Conservation (phyloP, 2,329 filamentous ascomycete genomes). For the Pseudogymnoascus sp. region DNA sequence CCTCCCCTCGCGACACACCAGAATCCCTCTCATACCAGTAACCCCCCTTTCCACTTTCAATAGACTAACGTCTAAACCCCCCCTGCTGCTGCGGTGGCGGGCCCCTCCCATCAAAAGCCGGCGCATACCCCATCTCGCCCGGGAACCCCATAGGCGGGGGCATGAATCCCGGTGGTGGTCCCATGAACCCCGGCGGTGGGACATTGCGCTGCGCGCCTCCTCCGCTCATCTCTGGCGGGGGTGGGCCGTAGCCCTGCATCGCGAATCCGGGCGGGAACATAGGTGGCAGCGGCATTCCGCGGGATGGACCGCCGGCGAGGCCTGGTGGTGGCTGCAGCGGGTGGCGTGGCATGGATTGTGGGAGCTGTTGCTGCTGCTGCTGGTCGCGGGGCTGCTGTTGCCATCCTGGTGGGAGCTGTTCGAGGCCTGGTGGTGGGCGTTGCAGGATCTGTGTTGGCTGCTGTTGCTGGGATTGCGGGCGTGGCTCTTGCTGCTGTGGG, state of each 20-base stretch:
- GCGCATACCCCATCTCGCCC: constrained; percentile 41
- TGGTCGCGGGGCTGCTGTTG: constrained; percentile 42
- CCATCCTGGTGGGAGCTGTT: constrained; percentile 50
- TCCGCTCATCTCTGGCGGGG: constrained; percentile 33
- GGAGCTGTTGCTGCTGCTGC: constrained; percentile 18
- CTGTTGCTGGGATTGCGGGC: constrained; percentile 41
- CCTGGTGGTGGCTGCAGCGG: constrained; percentile 57
- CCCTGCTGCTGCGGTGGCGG: constrained; percentile 40
- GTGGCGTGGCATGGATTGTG: constrained; percentile 32
- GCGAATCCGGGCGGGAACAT: constrained; percentile 58
- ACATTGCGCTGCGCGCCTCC: constrained; percentile 30
- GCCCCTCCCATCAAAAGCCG: constrained; percentile 47
- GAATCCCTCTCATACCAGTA: neutral
- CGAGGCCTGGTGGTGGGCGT: constrained; percentile 53
- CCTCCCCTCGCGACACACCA: neutral
- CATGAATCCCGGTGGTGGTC: constrained; percentile 42
- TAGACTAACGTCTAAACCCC: neutral
- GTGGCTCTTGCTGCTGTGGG: constrained; percentile 19
- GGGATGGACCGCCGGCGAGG: constrained; percentile 35
- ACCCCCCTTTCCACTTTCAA: no score
- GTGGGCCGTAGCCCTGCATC: constrained; percentile 38
- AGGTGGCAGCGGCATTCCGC: constrained; percentile 40
- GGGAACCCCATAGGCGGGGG: constrained; percentile 49
- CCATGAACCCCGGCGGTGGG: constrained; percentile 23
- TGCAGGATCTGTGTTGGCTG: constrained; percentile 58